These are phyloP conservation scores for Zymoseptoria passerinii DNA, from an alignment of 2,329 filamentous ascomycete species.

Conservation along the genomic window DNA sequence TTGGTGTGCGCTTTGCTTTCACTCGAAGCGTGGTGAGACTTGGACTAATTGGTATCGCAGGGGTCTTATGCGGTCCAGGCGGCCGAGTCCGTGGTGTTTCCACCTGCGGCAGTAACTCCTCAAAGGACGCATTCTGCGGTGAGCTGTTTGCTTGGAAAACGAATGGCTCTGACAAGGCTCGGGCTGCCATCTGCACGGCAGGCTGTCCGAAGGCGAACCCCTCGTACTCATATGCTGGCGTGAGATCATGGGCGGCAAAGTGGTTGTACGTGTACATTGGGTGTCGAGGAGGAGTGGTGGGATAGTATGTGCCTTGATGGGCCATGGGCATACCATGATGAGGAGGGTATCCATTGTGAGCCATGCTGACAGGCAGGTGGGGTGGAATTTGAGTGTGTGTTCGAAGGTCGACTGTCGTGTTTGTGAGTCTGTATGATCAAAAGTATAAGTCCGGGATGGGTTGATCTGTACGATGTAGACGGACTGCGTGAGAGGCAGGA, in stretches of 20 bases:
- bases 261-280: neutral
- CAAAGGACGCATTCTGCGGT: neutral
- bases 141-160: neutral
- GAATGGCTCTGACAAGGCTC: neutral
- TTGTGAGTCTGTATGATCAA: neutral
- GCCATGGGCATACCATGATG: neutral
- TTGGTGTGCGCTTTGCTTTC: conserved; percentile 18
- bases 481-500: neutral
- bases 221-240: neutral
- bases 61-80: neutral
- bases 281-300: neutral
- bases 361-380: neutral
- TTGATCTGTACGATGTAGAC: neutral
- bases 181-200: neutral
- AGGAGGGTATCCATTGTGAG: neutral
- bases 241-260: neutral
- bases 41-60: conserved; percentile 16
- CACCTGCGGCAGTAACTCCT: neutral
- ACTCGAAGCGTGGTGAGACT: conserved; percentile 14
- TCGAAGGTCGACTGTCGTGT: neutral
- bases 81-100: neutral
- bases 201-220: neutral
- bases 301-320: neutral
- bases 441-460: neutral
- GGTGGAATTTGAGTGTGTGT: neutral